Evolutionary conservation across 2,329 filamentous ascomycete species (phyloP).

Genomic region (Xylaria sp.): DNA sequence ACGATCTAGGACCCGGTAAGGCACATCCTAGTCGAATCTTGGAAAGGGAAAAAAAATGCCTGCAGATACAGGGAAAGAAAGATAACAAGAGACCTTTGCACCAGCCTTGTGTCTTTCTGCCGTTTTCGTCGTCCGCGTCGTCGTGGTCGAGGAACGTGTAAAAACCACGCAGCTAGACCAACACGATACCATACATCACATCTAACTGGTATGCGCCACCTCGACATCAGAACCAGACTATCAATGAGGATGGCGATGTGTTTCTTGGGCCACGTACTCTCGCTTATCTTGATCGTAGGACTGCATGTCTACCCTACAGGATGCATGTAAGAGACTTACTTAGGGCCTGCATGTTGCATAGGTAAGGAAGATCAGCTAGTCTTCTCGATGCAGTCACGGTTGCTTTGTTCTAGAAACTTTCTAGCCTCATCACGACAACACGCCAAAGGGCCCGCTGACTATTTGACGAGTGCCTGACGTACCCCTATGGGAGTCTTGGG

Average conservation of each 20-base stretch:
- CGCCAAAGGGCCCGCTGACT: constrained; percentile 15
- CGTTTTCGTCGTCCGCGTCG: not conserved
- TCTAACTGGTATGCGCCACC: constrained; percentile 5
- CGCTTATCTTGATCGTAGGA: constrained; percentile 37
- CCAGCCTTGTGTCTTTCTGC: not conserved
- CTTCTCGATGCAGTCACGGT: constrained; percentile 26
- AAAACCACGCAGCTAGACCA: not conserved
- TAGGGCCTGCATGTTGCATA: constrained; percentile 35
- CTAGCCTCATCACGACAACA: constrained; percentile 4
- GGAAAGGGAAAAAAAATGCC: constrained; percentile 12
- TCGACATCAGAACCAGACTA: constrained; percentile 23
- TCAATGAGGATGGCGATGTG: constrained; percentile 14
- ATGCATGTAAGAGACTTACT: constrained; percentile 33
- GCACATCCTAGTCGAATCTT: constrained; percentile 25
- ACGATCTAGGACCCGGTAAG: constrained; percentile 24
- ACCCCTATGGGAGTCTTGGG: not conserved
- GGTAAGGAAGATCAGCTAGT: constrained; percentile 27
- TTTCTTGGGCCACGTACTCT: constrained; percentile 32
- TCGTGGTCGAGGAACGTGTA: not conserved
- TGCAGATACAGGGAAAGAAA: constrained; percentile 23
- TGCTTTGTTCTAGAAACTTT: constrained; percentile 30
- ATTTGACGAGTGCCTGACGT: not conserved
- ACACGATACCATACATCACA: constrained; percentile 8
- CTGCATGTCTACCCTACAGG: constrained; percentile 31
- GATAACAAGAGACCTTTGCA: not conserved